Base-by-base conservation (phyloP, 306 rosid species). In the peach (Prunus persica) region DNA sequence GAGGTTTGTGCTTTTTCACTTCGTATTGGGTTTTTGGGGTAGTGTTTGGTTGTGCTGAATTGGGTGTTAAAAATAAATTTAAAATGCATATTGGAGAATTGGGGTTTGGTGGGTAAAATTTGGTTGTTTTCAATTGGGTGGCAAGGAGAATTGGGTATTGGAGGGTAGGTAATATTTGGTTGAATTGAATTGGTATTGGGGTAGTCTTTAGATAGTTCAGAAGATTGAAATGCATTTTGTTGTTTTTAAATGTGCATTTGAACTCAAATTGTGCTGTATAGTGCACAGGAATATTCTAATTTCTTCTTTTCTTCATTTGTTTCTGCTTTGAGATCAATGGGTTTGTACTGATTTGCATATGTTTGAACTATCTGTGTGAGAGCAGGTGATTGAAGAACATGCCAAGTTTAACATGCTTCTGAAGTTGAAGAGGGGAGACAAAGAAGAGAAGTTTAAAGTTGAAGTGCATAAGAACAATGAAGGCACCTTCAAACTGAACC, bases 401-500 rank as follows among this genome's bases (percentile, higher is more conserved):
- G 90, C 88, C 1, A 89, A 88, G 88, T 89, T 91, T 51, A 74
- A 91, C 80, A 25, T 91, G 83, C 86, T 91, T 46, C 80, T 91
- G 71, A 91, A 89, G 76, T 76, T 91, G 47, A 91, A 91, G 86
- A 72, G 94, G 34, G 94, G 92, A 71, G 82, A 68, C 55, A 91
- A 89, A 77, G 91, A 89, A 75, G 97, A 89, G 83, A 91, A 86
- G 69, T 83, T 76, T 67, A 89, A 85, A 77, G 97, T 69, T 43
- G 87, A 87, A 80, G 89, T 91, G 66, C 97, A 91, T 70, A 85
- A 88, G 88, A 88, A 83, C 65, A 70, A 65, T 30, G 84, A 88
- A 78, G 97, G 94, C n/a, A 27, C n/a, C 47, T 89, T 84, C 84
- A 88, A 65, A 69, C 85, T 91, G 34, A 89, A 91, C 80, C 91